Conservation (phyloP, 75 land plant species). For the Pseudotsuga menziesii region DNA sequence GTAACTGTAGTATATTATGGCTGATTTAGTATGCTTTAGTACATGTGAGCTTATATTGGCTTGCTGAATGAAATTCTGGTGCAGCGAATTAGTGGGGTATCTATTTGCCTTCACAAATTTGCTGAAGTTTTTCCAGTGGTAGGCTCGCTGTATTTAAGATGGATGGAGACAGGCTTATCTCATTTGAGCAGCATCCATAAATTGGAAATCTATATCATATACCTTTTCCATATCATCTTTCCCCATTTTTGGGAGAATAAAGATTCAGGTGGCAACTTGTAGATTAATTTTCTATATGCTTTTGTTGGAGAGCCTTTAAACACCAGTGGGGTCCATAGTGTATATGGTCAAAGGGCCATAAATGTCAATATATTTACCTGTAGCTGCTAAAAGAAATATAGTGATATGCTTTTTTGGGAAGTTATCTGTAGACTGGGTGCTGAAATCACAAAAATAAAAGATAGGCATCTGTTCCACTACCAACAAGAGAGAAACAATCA, state of each 20-base stretch:
- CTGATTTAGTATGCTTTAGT: slow-evolving; percentile 6
- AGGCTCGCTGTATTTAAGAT: background rate
- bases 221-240: background rate
- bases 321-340: background rate
- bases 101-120: slow-evolving; percentile 9
- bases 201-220: background rate
- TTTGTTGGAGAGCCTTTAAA: slow-evolving; percentile 4
- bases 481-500: background rate
- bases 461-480: background rate
- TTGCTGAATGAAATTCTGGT: slow-evolving; percentile 5
- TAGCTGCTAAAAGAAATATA: background rate
- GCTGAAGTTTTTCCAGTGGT: slow-evolving; percentile 2
- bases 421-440: background rate
- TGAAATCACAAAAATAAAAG: background rate
- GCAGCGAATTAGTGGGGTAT: slow-evolving; percentile 6
- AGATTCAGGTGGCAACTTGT: background rate
- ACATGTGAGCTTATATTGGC: background rate
- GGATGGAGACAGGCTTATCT: background rate
- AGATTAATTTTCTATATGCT: background rate
- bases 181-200: background rate
- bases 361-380: background rate
- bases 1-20: slow-evolving; percentile 5
- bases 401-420: background rate
- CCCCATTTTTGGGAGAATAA: background rate
- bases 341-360: background rate